Conservation (phyloP, 2,329 filamentous ascomycete genomes). For the Hortaea sp. region DNA sequence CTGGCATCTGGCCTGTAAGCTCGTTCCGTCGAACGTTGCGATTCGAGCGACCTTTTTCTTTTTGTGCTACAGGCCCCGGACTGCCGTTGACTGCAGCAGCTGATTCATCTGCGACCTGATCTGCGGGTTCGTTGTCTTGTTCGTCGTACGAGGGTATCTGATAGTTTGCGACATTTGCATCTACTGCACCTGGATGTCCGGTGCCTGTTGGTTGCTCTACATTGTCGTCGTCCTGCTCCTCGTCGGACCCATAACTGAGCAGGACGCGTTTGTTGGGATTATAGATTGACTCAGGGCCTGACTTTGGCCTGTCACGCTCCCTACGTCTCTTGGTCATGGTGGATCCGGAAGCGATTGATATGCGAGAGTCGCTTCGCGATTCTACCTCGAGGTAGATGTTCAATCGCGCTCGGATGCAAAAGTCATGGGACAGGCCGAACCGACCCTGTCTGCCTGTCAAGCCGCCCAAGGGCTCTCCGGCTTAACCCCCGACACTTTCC, state of each 20-base stretch:
- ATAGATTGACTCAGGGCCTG: constrained; percentile 17
- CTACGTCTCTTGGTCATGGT: constrained; percentile 10
- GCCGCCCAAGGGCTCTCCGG: too few species aligned
- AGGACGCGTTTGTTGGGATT: constrained; percentile 25
- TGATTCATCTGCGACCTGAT: background rate
- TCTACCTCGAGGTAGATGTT: background rate
- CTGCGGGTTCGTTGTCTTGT: constrained; percentile 1
- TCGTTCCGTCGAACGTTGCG: constrained; percentile 6
- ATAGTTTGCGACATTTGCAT: constrained; percentile 3
- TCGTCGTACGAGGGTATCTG: constrained; percentile 5
- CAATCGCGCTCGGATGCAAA: background rate
- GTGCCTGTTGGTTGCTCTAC: background rate
- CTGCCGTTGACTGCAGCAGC: background rate
- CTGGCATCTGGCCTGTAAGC: constrained; percentile 16
- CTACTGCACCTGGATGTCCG: constrained; percentile 1
- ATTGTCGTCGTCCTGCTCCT: constrained; percentile 10
- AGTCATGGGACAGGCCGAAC: background rate
- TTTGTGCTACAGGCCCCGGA: background rate
- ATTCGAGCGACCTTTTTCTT: constrained; percentile 1
- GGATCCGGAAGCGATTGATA: too few species aligned
- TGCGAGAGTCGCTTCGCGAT: too few species aligned
- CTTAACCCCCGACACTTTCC: too few species aligned
- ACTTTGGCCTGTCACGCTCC: constrained; percentile 24
- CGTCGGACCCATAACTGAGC: constrained; percentile 23
- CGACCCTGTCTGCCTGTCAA: too few species aligned